These are phyloP conservation scores for Kregervanrija fluxuum DNA, from an alignment of 805 yeast genomes.

Conservation along the genomic window DNA sequence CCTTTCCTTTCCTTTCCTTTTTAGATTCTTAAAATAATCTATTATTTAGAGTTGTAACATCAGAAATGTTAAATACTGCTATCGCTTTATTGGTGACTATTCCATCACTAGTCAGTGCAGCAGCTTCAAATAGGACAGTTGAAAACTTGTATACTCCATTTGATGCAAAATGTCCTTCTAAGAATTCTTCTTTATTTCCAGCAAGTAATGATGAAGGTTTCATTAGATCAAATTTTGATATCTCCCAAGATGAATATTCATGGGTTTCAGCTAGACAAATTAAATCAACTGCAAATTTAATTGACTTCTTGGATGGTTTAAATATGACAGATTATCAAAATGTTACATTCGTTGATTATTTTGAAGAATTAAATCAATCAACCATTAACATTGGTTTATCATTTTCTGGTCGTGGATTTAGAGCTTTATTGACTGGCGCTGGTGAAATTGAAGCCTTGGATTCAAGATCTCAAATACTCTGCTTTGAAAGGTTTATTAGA, in stretches of 20 bases:
- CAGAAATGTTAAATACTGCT: neutral
- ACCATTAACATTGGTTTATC: constrained; percentile 49
- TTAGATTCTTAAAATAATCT: no score
- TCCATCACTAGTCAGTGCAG: no score
- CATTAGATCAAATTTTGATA: constrained; percentile 36
- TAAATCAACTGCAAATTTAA: constrained; percentile 35
- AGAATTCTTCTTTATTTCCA: constrained; percentile 10
- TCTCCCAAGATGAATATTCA: constrained; percentile 40
- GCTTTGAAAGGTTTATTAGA: constrained; percentile 55
- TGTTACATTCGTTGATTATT: constrained; percentile 31
- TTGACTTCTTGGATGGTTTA: constrained; percentile 37
- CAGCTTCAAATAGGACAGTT: constrained; percentile 26
- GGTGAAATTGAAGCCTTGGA: constrained; percentile 78
- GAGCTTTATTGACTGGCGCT: constrained; percentile 80
- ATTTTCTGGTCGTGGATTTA: constrained; percentile 78
- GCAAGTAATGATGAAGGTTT: constrained; percentile 12
- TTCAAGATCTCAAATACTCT: constrained; percentile 45
- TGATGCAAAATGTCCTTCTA: constrained; percentile 39
- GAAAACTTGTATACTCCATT: constrained; percentile 44
- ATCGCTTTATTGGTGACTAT: neutral
- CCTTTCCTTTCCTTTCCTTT: neutral
- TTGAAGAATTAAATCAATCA: constrained; percentile 25
- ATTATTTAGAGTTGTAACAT: no score
- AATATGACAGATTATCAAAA: constrained; percentile 38
- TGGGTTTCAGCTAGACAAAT: constrained; percentile 45